Percentiles rank a stretch among this genome's conserved stretches.
These are phyloP conservation scores for Aureobasidium uvarum DNA, from an alignment of 2,329 filamentous ascomycete species.

Conservation along the genomic window DNA sequence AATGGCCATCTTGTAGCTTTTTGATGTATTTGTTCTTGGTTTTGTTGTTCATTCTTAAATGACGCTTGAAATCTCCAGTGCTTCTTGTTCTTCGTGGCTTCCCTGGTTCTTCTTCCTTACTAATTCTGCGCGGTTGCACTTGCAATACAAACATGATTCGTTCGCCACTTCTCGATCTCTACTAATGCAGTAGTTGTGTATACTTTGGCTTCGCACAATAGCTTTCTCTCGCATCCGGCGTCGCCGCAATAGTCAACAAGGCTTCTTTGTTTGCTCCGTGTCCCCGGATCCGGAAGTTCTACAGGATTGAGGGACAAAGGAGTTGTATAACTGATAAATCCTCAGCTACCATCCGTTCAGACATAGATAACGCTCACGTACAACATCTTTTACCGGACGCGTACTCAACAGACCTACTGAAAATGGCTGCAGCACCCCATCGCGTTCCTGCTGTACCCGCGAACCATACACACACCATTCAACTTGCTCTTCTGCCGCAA, in stretches of 20 bases:
- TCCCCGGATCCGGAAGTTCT: no score
- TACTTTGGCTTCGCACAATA: neutral
- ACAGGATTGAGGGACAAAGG: no score
- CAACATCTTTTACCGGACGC: no score
- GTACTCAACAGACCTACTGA: neutral
- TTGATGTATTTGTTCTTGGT: neutral
- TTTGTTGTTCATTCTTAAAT: neutral
- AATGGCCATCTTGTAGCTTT: no score
- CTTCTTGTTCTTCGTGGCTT: neutral
- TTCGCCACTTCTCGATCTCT: neutral
- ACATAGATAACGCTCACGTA: no score
- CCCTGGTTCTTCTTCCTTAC: neutral
- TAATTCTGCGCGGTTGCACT: neutral
- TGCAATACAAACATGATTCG: neutral
- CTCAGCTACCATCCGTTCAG: no score
- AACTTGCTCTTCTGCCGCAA: neutral
- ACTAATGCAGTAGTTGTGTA: neutral
- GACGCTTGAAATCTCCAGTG: no score
- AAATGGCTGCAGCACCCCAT: neutral
- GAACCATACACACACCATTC: neutral
- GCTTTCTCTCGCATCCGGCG: no score
- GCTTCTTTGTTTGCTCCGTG: no score
- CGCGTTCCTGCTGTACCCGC: neutral
- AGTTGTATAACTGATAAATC: no score
- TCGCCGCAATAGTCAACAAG: no score